Base-by-base conservation (phyloP, 352 stramenopile species). In the Globisporangium heterothallicum region DNA sequence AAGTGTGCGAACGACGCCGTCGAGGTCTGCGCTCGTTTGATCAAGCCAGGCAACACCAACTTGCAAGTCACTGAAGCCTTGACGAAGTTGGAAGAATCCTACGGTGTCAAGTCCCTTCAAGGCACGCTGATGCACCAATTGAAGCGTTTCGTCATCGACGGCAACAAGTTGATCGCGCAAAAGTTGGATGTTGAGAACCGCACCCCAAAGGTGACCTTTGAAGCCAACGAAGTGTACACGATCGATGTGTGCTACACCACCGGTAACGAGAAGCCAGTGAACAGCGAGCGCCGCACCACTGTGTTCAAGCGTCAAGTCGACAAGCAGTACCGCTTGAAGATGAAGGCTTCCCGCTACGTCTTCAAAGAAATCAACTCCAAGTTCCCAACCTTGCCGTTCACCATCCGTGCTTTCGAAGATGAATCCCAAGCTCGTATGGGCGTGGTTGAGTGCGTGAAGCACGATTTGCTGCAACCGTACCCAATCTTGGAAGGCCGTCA, bases 81-180 rank as follows among this genome's bases (percentile, higher is more conserved):
- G 7, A 88, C 88, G 35, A 94, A 96, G 58, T 88, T 99, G 4
- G 95, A 97, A 34, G 80, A 89, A 32, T 68, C 82, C 14, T 99
- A 99, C 70, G 95, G 90, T 46, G 97, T 99, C 56, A 98, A 97
- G 62, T 86, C 94, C 43, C 81, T 99, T 58, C 85, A 97, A 53
- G 97, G 96, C 30, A 98, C 97, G 54, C 77, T 98, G 53, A 99
- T 99, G 96, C 97, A 99, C 74, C 97, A 99, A 82, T 97, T 99
- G 70, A 99, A 99, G 77, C 92, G 94, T 58, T 97, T 94, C 58
- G 94, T 99, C 13, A 97, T 99, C 58, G 97, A 99, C 68, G 97
- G 95, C 53, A 98, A 98, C 66, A 99, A 99, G 74, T 67, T 96
- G 27, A 96, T 98, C 50, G 74, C 96, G 26, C 73, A 94, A 63